phyloP scores from a whole-genome alignment of 2,329 filamentous ascomycete species.

The Exophiala oligosperma region DNA sequence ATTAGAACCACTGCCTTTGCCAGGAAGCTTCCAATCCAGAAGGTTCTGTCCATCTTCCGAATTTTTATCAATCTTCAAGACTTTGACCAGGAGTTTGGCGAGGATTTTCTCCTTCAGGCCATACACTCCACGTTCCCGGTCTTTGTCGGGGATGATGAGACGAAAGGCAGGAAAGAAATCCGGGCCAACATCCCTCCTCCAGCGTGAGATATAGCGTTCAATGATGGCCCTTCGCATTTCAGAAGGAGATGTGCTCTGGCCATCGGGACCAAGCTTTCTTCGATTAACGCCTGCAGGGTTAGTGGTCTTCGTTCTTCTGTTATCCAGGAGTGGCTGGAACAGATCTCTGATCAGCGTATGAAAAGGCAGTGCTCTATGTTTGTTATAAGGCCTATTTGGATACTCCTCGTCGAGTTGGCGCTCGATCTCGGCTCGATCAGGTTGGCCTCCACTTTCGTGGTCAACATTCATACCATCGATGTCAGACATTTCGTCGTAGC shows the following conservation, averaged over 20 bases:
- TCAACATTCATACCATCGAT: constrained; percentile 15
- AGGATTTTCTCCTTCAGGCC: constrained; percentile 91
- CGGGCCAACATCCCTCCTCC: constrained; percentile 83
- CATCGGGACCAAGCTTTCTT: constrained; percentile 59
- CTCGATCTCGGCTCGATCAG: constrained; percentile 28
- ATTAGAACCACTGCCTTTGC: constrained; percentile 60
- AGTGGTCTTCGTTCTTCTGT: constrained; percentile 72
- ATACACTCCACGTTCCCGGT: constrained; percentile 88
- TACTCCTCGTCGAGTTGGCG: constrained; percentile 60
- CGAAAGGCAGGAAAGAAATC: constrained; percentile 94
- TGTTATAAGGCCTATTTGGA: constrained; percentile 79
- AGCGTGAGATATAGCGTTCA: constrained; percentile 78
- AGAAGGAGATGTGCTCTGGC: constrained; percentile 62
- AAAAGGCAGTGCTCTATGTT: constrained; percentile 76
- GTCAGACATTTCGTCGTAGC: constrained; percentile 13
- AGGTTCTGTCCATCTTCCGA: constrained; percentile 85
- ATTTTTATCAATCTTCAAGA: constrained; percentile 87
- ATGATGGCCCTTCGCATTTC: constrained; percentile 81
- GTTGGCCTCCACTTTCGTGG: constrained; percentile 1
- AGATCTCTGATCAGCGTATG: constrained; percentile 73
- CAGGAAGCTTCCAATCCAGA: constrained; percentile 89
- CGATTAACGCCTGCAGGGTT: constrained; percentile 57
- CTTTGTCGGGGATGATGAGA: constrained; percentile 88
- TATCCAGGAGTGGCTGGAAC: constrained; percentile 78
- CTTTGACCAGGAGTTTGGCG: constrained; percentile 83